Evolutionary conservation across 768 basidiomycete species (phyloP), one percentile per base, ranked within the genome.

Genomic region (Dentipellis sp.): DNA sequence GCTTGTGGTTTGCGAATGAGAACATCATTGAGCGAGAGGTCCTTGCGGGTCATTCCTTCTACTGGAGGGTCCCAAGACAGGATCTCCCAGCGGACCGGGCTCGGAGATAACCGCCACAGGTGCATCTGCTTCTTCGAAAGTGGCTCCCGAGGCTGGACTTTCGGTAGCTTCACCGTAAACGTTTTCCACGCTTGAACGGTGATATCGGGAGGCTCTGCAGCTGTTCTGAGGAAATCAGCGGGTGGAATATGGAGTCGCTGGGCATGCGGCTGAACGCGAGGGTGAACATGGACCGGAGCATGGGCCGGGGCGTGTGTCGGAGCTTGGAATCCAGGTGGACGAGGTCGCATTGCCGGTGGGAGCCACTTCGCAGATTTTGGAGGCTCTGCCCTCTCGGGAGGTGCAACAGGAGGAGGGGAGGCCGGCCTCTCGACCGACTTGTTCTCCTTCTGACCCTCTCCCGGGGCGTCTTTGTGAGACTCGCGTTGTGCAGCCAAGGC

Each of bases 61-160:
- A 85, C 75, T 16, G 86, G 84, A 52, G 90, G 88, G 35, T 82
- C 79, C 69, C 84, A 88, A 2, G 86, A 84, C 29, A 86, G 71
- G 23, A 83, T 77, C 53, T 91, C 88, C 70, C 80, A 76, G 45
- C 84, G 79, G 29, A 78, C 63, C 23, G 69, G 72, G 35, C 52
- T 59, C 4, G 68, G 63, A 4, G 70, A 66, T 52, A 68, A 72
- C 53, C 69, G 75, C 58, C 78, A 76, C 35, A 72, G 59, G 38
- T 72, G 65, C 14, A 80, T 50, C 62, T 84, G 83, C 57, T 71
- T 75, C 57, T 72, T 78, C 40, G 72, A 68, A 12, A 86, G 62
- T 9, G 74, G 68, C 19, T 79, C 80, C 14, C 12, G 53, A 14
- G 39, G 39, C 9, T 12, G 10, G 10, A 66, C 57, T 38, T 68